Percentiles rank a stretch among this genome's conserved stretches.
phyloP scores from a whole-genome alignment of 1,139 yeast genomes.

The Debaryomycetaceae sp. region DNA sequence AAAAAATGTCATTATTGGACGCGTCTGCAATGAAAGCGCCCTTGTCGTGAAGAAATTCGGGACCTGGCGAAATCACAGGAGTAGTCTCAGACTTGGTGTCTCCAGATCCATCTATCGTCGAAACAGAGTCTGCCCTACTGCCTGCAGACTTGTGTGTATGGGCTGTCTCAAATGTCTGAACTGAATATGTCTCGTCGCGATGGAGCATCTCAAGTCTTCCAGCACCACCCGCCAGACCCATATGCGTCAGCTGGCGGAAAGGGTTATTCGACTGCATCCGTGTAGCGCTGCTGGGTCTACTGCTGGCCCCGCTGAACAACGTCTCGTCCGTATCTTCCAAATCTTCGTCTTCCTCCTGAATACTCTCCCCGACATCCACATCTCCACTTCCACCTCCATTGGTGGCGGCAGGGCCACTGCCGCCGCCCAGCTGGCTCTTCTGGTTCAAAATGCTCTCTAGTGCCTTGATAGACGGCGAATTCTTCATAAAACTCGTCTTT shows the following conservation, averaged over 20 bases:
- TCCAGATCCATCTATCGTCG: slow-evolving; percentile 17
- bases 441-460: slow-evolving; percentile 45
- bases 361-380: slow-evolving; percentile 3
- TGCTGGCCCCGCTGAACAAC: neutral
- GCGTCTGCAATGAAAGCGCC: neutral
- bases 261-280: neutral
- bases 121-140: slow-evolving; percentile 11
- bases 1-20: neutral
- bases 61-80: slow-evolving; percentile 23
- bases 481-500: slow-evolving; percentile 39
- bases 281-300: neutral
- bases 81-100: slow-evolving; percentile 14
- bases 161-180: slow-evolving; percentile 32
- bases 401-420: neutral
- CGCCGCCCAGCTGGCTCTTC: slow-evolving; percentile 9
- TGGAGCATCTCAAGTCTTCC: slow-evolving; percentile 4
- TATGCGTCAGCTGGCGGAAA: neutral
- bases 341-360: slow-evolving; percentile 26
- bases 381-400: slow-evolving; percentile 1
- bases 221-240: neutral
- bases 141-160: slow-evolving; percentile 12
- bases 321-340: slow-evolving; percentile 8
- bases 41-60: slow-evolving; percentile 19
- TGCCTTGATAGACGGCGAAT: slow-evolving; percentile 55
- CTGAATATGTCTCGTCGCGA: slow-evolving; percentile 18